A percentile compares a stretch with the other conserved stretches of the same genome.
phyloP scores from a whole-genome alignment of 2,329 filamentous ascomycete genomes.

The Malbranchea cinnamomea region DNA sequence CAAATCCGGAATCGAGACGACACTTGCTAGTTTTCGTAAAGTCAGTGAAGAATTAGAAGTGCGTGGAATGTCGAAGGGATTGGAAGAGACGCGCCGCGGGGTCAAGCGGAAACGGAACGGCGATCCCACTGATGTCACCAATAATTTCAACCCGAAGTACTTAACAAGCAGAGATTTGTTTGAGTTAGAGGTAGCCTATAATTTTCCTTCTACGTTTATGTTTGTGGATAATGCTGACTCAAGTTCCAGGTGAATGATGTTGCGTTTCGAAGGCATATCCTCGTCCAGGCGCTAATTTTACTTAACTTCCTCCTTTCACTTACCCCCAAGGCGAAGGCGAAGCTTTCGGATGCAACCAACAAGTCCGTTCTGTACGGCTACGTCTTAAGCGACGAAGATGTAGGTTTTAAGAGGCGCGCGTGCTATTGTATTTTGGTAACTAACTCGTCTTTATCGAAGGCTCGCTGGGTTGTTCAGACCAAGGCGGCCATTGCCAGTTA shows the following conservation, averaged over 20 bases:
- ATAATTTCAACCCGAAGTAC: constrained; percentile 91
- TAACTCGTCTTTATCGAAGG: constrained; percentile 31
- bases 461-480: constrained; percentile 71
- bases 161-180: constrained; percentile 95
- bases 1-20: constrained; percentile 46
- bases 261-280: constrained; percentile 82
- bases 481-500: constrained; percentile 69
- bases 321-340: constrained; percentile 66
- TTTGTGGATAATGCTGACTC: constrained; percentile 7
- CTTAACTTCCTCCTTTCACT: constrained; percentile 92
- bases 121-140: constrained; percentile 48
- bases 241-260: constrained; percentile 63
- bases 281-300: constrained; percentile 88
- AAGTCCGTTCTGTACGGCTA: constrained; percentile 80
- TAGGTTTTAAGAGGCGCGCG: constrained; percentile 25
- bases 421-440: constrained; percentile 5
- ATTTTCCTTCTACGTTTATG: constrained; percentile 12
- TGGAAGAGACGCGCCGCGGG: constrained; percentile 49
- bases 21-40: constrained; percentile 60
- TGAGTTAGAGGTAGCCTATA: constrained; percentile 59
- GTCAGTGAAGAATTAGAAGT: constrained; percentile 54
- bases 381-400: constrained; percentile 66
- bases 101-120: constrained; percentile 55
- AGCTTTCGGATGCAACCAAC: constrained; percentile 58
- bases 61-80: constrained; percentile 40